Conservation (phyloP, 2,329 filamentous ascomycete genomes). For the Aspergillus carbonarius region DNA sequence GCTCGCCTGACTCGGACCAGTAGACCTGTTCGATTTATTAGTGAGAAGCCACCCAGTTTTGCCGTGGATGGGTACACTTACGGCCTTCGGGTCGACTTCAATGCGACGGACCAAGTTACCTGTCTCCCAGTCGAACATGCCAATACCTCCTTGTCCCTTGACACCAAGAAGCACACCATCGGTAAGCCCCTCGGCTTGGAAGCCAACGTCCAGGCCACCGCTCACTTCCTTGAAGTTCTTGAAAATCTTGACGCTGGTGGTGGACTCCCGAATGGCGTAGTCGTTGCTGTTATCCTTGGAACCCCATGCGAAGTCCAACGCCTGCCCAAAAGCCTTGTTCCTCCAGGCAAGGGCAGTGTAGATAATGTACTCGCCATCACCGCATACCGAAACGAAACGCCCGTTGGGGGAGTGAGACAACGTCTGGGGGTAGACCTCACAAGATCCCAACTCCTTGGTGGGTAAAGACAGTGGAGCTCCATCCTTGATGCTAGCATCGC, state of each 20-base stretch:
- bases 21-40: constrained; percentile 64
- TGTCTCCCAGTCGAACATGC: constrained; percentile 94
- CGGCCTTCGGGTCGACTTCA: constrained; percentile 68
- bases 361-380: constrained; percentile 98
- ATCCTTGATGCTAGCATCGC: constrained; percentile 81
- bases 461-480: constrained; percentile 81
- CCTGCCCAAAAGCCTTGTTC: constrained; percentile 96
- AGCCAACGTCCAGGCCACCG: constrained; percentile 87
- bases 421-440: constrained; percentile 94
- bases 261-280: constrained; percentile 92
- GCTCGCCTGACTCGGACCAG: constrained; percentile 95
- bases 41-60: neutral
- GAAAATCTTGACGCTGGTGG: constrained; percentile 93
- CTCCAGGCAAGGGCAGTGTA: constrained; percentile 95
- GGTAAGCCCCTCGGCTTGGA: constrained; percentile 86
- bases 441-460: constrained; percentile 92
- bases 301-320: constrained; percentile 94
- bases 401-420: constrained; percentile 95
- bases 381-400: constrained; percentile 83
- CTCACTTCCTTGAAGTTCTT: constrained; percentile 95
- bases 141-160: constrained; percentile 90
- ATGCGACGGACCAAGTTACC: constrained; percentile 88
- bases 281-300: constrained; percentile 98
- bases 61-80: constrained; percentile 36
- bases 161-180: constrained; percentile 91